A percentile compares a stretch with the other conserved stretches of the same genome.
These are phyloP conservation scores for Tricharina praecox DNA, from an alignment of 495 filamentous ascomycete genomes.

Conservation along the genomic window DNA sequence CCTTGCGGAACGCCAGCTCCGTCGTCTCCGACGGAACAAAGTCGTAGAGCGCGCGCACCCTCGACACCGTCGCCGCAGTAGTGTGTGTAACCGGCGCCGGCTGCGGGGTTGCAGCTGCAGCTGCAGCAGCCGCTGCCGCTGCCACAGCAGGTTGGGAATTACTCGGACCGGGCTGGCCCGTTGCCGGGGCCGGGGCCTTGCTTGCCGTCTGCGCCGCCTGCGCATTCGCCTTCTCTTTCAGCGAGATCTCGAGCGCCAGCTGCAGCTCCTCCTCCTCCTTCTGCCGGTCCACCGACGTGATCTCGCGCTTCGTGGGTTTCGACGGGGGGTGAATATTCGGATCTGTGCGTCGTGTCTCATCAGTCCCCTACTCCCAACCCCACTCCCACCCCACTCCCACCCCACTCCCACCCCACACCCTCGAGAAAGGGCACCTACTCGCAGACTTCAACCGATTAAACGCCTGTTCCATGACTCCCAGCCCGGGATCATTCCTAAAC, in stretches of 20 bases:
- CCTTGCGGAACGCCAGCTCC: constrained; percentile 89
- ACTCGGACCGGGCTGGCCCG: constrained; percentile 25
- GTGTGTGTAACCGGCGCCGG: constrained; percentile 40
- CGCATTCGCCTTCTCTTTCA: constrained; percentile 45
- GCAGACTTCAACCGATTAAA: constrained; percentile 72
- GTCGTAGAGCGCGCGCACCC: constrained; percentile 84
- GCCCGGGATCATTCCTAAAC: constrained; percentile 76
- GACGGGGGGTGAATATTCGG: constrained; percentile 83
- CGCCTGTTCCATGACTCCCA: constrained; percentile 95
- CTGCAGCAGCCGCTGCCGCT: constrained; percentile 29
- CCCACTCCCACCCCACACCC: neutral
- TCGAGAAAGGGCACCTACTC: constrained; percentile 33
- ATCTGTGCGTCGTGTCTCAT: constrained; percentile 37
- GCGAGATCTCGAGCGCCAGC: constrained; percentile 80
- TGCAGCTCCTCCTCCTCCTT: constrained; percentile 97
- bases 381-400: too few species aligned
- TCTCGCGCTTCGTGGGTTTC: constrained; percentile 75
- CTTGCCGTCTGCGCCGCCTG: constrained; percentile 17
- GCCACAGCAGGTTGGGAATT: constrained; percentile 28
- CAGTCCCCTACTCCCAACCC: too few species aligned
- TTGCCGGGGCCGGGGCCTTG: constrained; percentile 17
- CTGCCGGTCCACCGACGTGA: constrained; percentile 75
- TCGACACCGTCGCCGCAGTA: constrained; percentile 91
- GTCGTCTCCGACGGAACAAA: constrained; percentile 86
- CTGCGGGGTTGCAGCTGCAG: constrained; percentile 32